Base-by-base conservation (phyloP, 805 yeast genomes). In the Saccharomycopsis fermentans region DNA sequence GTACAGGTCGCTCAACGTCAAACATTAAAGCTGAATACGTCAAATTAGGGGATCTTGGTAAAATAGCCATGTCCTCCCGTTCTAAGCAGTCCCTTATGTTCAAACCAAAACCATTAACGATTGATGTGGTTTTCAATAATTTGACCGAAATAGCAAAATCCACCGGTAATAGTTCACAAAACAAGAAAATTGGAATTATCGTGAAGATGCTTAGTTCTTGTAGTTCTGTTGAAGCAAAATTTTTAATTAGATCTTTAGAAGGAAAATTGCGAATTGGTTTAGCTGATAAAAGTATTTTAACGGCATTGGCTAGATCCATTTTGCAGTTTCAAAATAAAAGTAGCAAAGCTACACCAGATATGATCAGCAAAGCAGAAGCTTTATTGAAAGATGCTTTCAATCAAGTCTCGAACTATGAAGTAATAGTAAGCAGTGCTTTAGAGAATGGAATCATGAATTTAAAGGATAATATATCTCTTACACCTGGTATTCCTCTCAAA, bases 401-500 rank as follows among this genome's bases (percentile, higher is more conserved):
- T 58, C 94, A 88, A 65, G 78, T 89, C 19, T 98, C 99, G 3
- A 91, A 94, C 67, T 91, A 94, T 69, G 96, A 87, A 64, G 72
- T 87, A 4, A 76, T 94, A 16, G 86, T 94, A 55, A 76, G 77
- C 9, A 79, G 82, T 1, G 84, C 90, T 1, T 69, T 86, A 60
- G 74, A 82, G 50, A 67, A 81, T 65, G 98, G 98, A 0, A 77
- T 92, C 2, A 71, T 76, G 64, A 75, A 86, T 39, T 68, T 94
- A 48, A 73, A 79, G 54, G 83, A 85, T 9, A 80, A 84, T 63
- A 84, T 95, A 65, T 82, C 82, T 43, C 73, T 94, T 62, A 83
- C 85, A 9, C 96, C 99, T 0, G 98, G 98, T 1, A 83, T 94
- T 4, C 99, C 99, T 0, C 76, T 94, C 65, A 92, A 91, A 68